Conservation (phyloP, 2,329 filamentous ascomycete species). For the Pestalotiopsis sp. region DNA sequence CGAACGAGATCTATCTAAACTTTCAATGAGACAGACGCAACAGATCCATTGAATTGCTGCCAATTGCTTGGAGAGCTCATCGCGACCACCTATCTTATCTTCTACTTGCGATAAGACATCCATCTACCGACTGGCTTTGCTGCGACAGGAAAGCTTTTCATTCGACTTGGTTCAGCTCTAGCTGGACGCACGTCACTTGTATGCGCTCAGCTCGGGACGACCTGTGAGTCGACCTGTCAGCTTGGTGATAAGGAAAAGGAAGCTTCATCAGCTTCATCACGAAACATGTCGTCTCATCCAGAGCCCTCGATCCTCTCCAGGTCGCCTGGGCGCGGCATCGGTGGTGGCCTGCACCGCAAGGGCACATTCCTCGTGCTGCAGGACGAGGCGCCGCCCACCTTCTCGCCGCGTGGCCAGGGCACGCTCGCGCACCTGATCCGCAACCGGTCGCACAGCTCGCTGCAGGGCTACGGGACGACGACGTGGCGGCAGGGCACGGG, state of each 20-base stretch:
- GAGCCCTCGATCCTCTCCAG: constrained; percentile 12
- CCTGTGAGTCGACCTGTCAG: not conserved
- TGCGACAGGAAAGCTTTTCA: not conserved
- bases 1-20: not conserved
- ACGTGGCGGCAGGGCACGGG: constrained; percentile 20
- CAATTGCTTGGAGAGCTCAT: not conserved
- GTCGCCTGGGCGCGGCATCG: constrained; percentile 18
- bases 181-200: not conserved
- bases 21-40: not conserved
- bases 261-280: not conserved
- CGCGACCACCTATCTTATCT: not conserved
- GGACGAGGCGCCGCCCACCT: constrained; percentile 23
- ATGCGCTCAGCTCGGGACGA: not conserved
- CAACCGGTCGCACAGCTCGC: constrained; percentile 27
- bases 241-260: not conserved
- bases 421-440: constrained; percentile 28
- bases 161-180: not conserved
- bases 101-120: not conserved
- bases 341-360: constrained; percentile 11
- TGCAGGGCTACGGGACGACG: constrained; percentile 28
- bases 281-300: constrained; percentile 13
- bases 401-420: constrained; percentile 25
- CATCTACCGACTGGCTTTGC: not conserved
- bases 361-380: constrained; percentile 20
- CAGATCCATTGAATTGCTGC: not conserved